A percentile compares a stretch with the other conserved stretches of the same genome.
These are phyloP conservation scores for Myxozyma vanderwaltii DNA, from an alignment of 805 yeast species.

Conservation along the genomic window DNA sequence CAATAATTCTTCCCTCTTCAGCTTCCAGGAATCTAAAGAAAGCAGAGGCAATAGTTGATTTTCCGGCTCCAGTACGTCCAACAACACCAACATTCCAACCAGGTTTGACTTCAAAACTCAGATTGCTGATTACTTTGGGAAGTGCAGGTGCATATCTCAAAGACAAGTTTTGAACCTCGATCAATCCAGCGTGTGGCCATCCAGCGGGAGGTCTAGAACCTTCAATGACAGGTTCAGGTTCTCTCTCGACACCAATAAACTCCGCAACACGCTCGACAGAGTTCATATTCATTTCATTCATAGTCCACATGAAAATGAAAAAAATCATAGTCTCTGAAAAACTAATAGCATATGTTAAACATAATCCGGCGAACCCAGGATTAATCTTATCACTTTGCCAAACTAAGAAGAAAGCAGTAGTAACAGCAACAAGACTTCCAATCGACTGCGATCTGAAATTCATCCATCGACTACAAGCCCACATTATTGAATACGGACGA, in stretches of 20 bases:
- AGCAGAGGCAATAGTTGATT: too few relatives aligned
- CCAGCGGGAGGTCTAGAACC: constrained; percentile 48
- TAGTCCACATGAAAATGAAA: constrained; percentile 91
- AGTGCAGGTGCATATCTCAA: constrained; percentile 69
- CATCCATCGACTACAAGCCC: constrained; percentile 92
- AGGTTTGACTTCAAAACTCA: constrained; percentile 68
- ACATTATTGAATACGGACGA: constrained; percentile 86
- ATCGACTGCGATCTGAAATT: constrained; percentile 77
- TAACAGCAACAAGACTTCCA: constrained; percentile 78
- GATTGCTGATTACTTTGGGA: constrained; percentile 84
- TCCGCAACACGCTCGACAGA: constrained; percentile 71
- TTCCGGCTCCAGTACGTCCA: constrained; percentile 92
- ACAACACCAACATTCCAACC: constrained; percentile 78
- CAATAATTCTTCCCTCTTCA: constrained; percentile 53
- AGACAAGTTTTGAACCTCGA: constrained; percentile 57
- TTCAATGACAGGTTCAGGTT: constrained; percentile 57
- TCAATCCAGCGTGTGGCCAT: constrained; percentile 69
- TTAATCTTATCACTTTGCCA: constrained; percentile 54
- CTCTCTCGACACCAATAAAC: constrained; percentile 67
- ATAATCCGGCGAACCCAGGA: constrained; percentile 93
- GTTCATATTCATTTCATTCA: constrained; percentile 75
- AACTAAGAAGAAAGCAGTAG: constrained; percentile 54
- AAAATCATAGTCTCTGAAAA: constrained; percentile 90
- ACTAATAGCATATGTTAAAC: constrained; percentile 84
- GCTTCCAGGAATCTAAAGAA: constrained; percentile 69